These are phyloP conservation scores for Rhododendron williamsianum DNA, from an alignment of 148 eudicot genomes.

Conservation along the genomic window DNA sequence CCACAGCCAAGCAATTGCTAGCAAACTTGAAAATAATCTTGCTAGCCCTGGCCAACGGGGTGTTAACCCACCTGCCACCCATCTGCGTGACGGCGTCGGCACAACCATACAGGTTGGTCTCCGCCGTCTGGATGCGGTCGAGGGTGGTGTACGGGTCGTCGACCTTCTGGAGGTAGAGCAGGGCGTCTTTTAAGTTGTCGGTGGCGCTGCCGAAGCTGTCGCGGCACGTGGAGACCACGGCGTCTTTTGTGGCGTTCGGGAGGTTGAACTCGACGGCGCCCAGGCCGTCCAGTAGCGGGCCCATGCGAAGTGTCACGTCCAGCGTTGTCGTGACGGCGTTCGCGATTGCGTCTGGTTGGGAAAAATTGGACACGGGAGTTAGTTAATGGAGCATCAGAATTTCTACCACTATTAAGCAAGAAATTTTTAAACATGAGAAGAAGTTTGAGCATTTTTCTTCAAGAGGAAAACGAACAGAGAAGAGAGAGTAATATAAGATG, in stretches of 20 bases:
- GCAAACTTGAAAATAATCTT: background rate
- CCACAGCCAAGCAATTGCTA: constrained; percentile 6
- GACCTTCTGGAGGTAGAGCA: background rate
- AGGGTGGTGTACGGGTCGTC: background rate
- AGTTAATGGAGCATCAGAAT: background rate
- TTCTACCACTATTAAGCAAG: background rate
- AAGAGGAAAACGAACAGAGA: background rate
- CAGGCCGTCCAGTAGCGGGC: background rate
- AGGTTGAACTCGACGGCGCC: background rate
- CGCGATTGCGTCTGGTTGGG: background rate
- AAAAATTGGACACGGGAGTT: background rate
- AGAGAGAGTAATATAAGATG: too few relatives aligned
- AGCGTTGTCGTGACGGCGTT: background rate
- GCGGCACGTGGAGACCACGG: background rate
- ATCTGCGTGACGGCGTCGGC: background rate
- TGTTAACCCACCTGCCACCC: constrained; percentile 2
- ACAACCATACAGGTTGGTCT: background rate
- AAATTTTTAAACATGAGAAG: background rate
- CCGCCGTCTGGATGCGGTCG: constrained; percentile 5
- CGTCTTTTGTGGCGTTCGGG: background rate
- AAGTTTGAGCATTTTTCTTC: background rate
- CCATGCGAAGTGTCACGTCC: background rate
- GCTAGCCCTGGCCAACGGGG: background rate
- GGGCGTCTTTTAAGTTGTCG: background rate
- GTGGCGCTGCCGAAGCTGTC: background rate